Conservation (phyloP, 768 basidiomycete species). For the Agrocybe praecox region DNA sequence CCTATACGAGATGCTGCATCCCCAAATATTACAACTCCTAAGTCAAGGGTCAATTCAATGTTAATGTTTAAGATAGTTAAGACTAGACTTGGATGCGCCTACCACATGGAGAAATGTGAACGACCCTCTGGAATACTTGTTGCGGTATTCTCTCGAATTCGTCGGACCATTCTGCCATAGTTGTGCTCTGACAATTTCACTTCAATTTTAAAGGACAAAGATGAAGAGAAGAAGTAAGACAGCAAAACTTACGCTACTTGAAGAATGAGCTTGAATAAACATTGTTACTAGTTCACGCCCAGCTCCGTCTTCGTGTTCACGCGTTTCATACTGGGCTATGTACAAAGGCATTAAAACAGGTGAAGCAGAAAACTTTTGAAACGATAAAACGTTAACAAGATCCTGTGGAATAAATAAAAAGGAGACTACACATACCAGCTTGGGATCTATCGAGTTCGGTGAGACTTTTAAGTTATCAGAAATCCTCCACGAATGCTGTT, state of each 20-base stretch:
- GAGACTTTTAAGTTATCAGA: conserved; percentile 40
- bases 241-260: neutral
- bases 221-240: no score
- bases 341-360: conserved; percentile 70
- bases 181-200: neutral
- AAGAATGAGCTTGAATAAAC: conserved; percentile 20
- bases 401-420: neutral
- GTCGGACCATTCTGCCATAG: neutral
- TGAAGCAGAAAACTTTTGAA: conserved; percentile 53
- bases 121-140: neutral
- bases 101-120: neutral
- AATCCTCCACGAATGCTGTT: conserved; percentile 36
- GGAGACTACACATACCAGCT: conserved; percentile 36
- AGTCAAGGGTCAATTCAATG: neutral
- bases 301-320: neutral
- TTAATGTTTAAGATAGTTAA: neutral
- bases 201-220: no score
- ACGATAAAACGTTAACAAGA: neutral
- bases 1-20: conserved; percentile 2
- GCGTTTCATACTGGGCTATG: conserved; percentile 49
- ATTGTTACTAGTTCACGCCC: conserved; percentile 28
- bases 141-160: neutral
- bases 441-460: conserved; percentile 44
- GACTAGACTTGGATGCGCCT: neutral
- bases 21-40: neutral